A percentile compares a stretch with the other conserved stretches of the same genome.
Conservation (phyloP, 805 yeast genomes). For the Candida railenensis region DNA sequence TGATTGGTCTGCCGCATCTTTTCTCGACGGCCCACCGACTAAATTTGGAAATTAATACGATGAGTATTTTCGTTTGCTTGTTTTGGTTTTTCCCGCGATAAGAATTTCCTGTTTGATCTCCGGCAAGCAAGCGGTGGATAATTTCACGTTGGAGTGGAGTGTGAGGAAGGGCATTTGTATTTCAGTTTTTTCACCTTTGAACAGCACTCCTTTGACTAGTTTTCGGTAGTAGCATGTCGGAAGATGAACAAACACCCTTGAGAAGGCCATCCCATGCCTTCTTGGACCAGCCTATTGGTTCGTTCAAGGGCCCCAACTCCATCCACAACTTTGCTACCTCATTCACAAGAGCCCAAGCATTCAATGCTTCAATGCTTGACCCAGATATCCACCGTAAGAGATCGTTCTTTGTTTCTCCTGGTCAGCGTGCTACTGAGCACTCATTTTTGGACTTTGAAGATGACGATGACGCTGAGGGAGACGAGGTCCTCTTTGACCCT, state of each 20-base stretch:
- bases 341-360: conserved; percentile 73
- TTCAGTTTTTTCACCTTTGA: too few species aligned
- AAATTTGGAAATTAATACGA: not conserved
- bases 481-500: conserved; percentile 68
- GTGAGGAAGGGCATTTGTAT: too few species aligned
- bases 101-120: not conserved
- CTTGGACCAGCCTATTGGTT: conserved; percentile 45
- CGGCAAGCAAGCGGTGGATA: not conserved
- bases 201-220: not conserved
- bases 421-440: conserved; percentile 1
- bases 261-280: conserved; percentile 21
- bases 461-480: conserved; percentile 27
- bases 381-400: conserved; percentile 57
- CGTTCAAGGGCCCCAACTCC: conserved; percentile 66
- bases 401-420: conserved; percentile 48
- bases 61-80: not conserved
- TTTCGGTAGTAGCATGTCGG: not conserved
- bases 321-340: conserved; percentile 79
- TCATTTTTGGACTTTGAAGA: not conserved
- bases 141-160: too few species aligned
- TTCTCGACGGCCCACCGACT: too few species aligned
- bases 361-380: conserved; percentile 47
- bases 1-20: too few species aligned
- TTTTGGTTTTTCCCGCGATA: not conserved
- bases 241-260: conserved; percentile 5